phyloP scores from a whole-genome alignment of 208 protist genomes.

The Leishmania guyanensis region DNA sequence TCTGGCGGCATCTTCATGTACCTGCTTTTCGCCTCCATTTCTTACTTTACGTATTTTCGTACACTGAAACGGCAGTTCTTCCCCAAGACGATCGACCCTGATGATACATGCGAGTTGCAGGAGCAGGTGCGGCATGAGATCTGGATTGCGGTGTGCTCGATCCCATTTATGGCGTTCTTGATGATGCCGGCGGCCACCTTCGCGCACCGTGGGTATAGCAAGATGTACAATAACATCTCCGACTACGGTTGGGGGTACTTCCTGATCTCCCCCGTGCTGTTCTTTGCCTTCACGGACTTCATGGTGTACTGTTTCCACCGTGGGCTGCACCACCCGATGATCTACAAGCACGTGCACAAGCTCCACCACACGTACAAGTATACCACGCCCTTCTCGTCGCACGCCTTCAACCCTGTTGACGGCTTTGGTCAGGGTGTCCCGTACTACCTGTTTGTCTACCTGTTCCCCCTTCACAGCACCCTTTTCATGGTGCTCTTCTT shows the following conservation, averaged over 20 bases:
- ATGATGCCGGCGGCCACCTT: conserved; percentile 78
- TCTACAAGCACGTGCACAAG: conserved; percentile 94
- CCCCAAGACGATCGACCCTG: conserved; percentile 68
- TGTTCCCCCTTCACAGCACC: conserved; percentile 90
- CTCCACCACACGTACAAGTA: conserved; percentile 91
- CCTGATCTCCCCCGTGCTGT: conserved; percentile 62
- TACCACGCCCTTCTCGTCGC: conserved; percentile 90
- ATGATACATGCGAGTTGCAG: conserved; percentile 43
- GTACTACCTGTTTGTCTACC: conserved; percentile 93
- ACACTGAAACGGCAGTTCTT: conserved; percentile 61
- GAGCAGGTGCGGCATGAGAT: conserved; percentile 72
- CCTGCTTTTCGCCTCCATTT: conserved; percentile 51
- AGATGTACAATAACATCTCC: conserved; percentile 75
- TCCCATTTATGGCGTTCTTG: conserved; percentile 77
- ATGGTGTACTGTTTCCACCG: conserved; percentile 96
- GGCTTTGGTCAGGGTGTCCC: conserved; percentile 91
- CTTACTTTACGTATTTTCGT: conserved; percentile 65
- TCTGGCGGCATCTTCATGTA: conserved; percentile 71
- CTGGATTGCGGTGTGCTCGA: conserved; percentile 74
- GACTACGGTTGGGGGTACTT: conserved; percentile 84
- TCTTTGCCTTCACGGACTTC: conserved; percentile 93
- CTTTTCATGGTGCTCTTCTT: conserved; percentile 89
- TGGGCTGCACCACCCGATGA: conserved; percentile 84
- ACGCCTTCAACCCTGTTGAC: conserved; percentile 94
- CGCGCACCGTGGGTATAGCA: conserved; percentile 75